Evolutionary conservation across 176 grass and related monocot species (phyloP).

Genomic region (Cenchrus purpureus): DNA sequence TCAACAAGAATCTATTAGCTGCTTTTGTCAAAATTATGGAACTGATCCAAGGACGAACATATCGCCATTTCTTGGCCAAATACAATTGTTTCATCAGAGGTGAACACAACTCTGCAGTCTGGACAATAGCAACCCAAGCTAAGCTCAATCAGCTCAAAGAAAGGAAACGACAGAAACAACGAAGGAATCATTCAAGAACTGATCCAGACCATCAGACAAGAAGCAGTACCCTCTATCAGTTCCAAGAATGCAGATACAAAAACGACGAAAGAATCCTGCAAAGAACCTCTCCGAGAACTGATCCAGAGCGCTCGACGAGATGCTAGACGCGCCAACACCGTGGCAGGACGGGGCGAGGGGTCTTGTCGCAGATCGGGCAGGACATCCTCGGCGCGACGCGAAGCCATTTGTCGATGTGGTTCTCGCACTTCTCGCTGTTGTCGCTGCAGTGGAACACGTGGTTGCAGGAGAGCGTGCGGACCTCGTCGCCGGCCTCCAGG

Average conservation of each 20-base stretch:
- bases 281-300: constrained; percentile 7
- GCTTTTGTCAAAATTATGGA: no score
- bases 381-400: background rate
- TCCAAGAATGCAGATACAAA: constrained; percentile 19
- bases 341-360: background rate
- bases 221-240: background rate
- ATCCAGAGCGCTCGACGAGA: background rate
- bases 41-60: background rate
- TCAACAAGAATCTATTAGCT: background rate
- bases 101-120: background rate
- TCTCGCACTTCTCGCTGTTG: background rate
- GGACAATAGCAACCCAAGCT: background rate
- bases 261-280: background rate
- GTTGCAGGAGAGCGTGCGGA: constrained; percentile 28
- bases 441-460: background rate
- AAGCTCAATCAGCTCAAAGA: background rate
- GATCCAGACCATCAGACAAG: no score
- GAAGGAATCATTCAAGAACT: no score
- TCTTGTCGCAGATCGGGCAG: constrained; percentile 15
- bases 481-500: background rate
- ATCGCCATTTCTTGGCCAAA: background rate
- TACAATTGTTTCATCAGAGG: background rate
- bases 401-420: background rate
- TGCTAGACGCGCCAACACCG: background rate
- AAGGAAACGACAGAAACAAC: no score